phyloP scores from a whole-genome alignment of 805 yeast genomes.

The Zygoascus bituminiphila region DNA sequence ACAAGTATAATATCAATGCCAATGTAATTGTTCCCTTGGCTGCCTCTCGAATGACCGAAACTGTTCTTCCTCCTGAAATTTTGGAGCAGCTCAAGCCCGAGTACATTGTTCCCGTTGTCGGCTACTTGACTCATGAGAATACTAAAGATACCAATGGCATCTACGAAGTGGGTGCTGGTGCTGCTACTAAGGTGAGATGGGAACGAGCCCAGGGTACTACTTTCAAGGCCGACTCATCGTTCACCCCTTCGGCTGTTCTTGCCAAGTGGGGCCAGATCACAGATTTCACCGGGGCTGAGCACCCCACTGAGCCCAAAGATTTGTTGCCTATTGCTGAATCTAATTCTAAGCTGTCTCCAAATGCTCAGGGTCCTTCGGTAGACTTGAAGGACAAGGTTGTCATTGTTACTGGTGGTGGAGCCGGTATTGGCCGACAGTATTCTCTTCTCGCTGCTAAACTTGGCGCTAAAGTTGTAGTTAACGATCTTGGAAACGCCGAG shows the following conservation, averaged over 20 bases:
- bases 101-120: constrained; percentile 85
- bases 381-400: constrained; percentile 79
- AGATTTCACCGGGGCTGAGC: constrained; percentile 49
- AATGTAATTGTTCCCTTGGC: constrained; percentile 93
- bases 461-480: constrained; percentile 93
- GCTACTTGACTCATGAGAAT: constrained; percentile 64
- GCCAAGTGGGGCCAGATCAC: constrained; percentile 53
- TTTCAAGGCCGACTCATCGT: constrained; percentile 66
- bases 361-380: constrained; percentile 50
- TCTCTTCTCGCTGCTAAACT: constrained; percentile 77
- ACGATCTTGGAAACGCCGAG: constrained; percentile 72
- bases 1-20: constrained; percentile 68
- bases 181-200: constrained; percentile 88
- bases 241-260: constrained; percentile 81
- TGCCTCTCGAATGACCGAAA: constrained; percentile 92
- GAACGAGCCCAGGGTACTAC: constrained; percentile 82
- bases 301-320: constrained; percentile 69
- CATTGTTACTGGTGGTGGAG: constrained; percentile 89
- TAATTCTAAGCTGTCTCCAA: constrained; percentile 44
- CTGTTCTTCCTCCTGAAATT: constrained; percentile 75
- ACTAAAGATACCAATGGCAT: constrained; percentile 61
- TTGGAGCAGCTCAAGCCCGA: constrained; percentile 77
- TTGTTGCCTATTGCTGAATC: constrained; percentile 52
- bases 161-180: constrained; percentile 92
- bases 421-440: constrained; percentile 88